phyloP scores from a whole-genome alignment of 768 basidiomycete genomes.

The Mycena vitilis region DNA sequence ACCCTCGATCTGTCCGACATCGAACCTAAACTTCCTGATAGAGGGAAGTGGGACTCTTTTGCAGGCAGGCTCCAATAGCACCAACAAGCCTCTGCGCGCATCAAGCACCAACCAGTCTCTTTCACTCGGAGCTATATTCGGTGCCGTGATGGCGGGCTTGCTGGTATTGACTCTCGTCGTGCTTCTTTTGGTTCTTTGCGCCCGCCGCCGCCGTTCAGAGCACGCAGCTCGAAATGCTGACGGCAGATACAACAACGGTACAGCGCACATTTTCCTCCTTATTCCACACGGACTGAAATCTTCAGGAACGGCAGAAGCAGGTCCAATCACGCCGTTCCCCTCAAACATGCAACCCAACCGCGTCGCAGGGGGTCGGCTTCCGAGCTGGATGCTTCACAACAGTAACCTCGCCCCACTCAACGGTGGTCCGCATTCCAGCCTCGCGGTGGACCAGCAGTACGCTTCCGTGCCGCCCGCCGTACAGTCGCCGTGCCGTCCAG shows the following conservation, averaged over 20 bases:
- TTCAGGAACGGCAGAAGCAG: background rate
- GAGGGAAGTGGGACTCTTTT: background rate
- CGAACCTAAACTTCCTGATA: background rate
- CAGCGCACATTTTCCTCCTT: background rate
- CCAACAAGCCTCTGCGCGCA: background rate
- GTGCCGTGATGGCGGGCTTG: slow-evolving; percentile 13
- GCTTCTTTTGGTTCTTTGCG: slow-evolving; percentile 8
- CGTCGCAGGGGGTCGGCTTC: slow-evolving; percentile 2
- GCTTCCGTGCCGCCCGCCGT: slow-evolving; percentile 5
- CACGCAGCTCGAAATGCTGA: background rate
- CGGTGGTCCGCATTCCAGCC: background rate
- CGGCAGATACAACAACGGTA: slow-evolving; percentile 7
- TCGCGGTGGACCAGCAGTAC: slow-evolving; percentile 4
- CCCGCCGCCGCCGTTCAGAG: slow-evolving; percentile 1
- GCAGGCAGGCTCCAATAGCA: background rate
- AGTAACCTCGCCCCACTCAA: background rate
- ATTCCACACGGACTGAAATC: background rate
- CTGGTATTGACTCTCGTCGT: slow-evolving; percentile 4
- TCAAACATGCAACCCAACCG: slow-evolving; percentile 20
- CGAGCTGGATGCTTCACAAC: slow-evolving; percentile 6
- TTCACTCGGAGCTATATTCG: slow-evolving; percentile 4
- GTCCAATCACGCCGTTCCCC: slow-evolving; percentile 8
- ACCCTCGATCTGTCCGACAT: background rate
- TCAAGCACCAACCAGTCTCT: background rate
- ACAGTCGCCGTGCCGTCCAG: slow-evolving; percentile 3